Evolutionary conservation across 1,284 basidiomycete species (phyloP), one percentile per base, ranked within the genome.

Genomic region (Grifola frondosa): DNA sequence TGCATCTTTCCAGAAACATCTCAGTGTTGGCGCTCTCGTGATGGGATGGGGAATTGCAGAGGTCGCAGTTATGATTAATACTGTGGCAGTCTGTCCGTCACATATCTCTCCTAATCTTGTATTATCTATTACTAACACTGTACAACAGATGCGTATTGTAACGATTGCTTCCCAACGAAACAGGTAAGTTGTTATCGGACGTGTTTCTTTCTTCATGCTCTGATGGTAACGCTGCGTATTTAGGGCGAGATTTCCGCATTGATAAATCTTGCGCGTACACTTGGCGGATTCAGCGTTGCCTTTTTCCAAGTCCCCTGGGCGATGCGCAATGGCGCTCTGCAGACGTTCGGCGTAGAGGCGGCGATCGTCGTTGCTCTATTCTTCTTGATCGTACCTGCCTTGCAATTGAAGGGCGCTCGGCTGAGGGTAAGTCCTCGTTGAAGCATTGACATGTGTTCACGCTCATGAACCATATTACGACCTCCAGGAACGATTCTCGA

Each of bases 31-130:
- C 6, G 80, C 74, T 2, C 51, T 85, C 32, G 67, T 85, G 9
- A 74, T 85, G 68, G 82, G 82, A 4, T 85, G 83, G 83, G 82
- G 81, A 1, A 76, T 84, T 32, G 74, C 81, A 0, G 72, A 80
- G 46, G 60, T 78, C 5, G 69, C 78, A 0, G 64, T 77, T 45
- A 85, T 85, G 81, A 69, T 85, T 52, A 78, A 75, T 54, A 85
- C 83, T 0, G 80, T 83, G 23, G 80, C 75, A 1, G 68, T 84
- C 36, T 84, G 76, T 80, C 37, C 44, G 77, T 65, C 29, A 11
- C 48, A n/a, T 12, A 22, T 12, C 7, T 30, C 19, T 10, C 16
- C 8, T 16, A 5, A 10, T 10, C 35, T 31, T 10, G 10, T 21
- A 8, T 35, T 38, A 15, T 40, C 37, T 29, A 32, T 39, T 39